Conservation (phyloP, 2,329 filamentous ascomycete genomes). For the Metarhizium rileyi region DNA sequence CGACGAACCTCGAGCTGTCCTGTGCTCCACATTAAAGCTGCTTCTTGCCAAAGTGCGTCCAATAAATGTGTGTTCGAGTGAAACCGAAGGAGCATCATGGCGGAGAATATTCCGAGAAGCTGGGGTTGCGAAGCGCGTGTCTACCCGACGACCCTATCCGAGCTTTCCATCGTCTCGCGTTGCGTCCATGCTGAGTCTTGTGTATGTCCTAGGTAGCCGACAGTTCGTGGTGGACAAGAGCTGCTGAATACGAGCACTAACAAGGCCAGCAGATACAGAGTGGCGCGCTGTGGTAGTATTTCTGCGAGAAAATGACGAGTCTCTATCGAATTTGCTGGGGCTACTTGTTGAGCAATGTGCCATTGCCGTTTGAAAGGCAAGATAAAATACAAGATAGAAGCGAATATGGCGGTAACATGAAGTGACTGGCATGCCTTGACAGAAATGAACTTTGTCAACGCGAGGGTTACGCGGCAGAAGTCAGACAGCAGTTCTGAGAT, state of each 20-base stretch:
- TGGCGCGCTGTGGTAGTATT: conserved; percentile 7
- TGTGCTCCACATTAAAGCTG: conserved; percentile 3
- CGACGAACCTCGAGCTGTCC: conserved; percentile 3
- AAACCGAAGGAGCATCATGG: conserved; percentile 1
- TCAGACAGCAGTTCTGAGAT: background rate
- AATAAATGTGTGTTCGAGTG: conserved; percentile 5
- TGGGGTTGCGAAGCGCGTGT: conserved; percentile 15
- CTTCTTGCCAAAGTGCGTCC: conserved; percentile 5
- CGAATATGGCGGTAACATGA: background rate
- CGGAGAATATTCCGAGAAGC: conserved; percentile 14
- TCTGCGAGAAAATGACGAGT: conserved; percentile 5
- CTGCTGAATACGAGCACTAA: conserved; percentile 19
- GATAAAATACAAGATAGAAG: conserved; percentile 1
- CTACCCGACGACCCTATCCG: conserved; percentile 18
- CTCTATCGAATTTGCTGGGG: conserved; percentile 4
- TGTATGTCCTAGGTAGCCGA: background rate
- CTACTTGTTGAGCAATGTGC: conserved; percentile 8
- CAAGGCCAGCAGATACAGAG: conserved; percentile 17
- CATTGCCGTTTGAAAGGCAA: conserved; percentile 2
- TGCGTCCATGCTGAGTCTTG: conserved; percentile 6
- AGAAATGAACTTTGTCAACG: background rate
- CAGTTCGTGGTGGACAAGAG: conserved; percentile 15
- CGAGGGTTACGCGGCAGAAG: background rate
- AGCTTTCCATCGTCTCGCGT: conserved; percentile 17
- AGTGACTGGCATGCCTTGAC: background rate